Conservation (phyloP, 148 eudicot genomes). For the Rhododendron vialii region DNA sequence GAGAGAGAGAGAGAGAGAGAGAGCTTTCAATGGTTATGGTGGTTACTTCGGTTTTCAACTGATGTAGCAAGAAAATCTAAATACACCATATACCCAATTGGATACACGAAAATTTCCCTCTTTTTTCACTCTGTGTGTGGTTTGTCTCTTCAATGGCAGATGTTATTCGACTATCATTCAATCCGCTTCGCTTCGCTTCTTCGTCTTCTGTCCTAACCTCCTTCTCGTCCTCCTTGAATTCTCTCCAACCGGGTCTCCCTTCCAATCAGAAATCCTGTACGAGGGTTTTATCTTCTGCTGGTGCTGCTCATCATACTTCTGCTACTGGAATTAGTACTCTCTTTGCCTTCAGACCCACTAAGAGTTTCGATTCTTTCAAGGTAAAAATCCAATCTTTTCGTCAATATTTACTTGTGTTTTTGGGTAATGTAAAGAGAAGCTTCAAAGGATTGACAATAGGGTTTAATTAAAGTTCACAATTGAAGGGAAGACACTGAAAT, state of each 20-base stretch:
- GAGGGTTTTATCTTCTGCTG: slow-evolving; percentile 18
- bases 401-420: neutral
- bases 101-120: neutral
- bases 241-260: slow-evolving; percentile 18
- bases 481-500: neutral
- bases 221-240: slow-evolving; percentile 19
- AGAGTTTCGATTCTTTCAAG: slow-evolving; percentile 35
- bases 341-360: slow-evolving; percentile 24
- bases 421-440: neutral
- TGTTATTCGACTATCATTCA: slow-evolving; percentile 35
- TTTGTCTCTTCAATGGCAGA: slow-evolving; percentile 47
- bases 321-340: slow-evolving; percentile 19
- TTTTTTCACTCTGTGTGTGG: neutral
- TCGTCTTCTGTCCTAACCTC: slow-evolving; percentile 29
- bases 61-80: neutral
- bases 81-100: neutral
- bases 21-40: neutral
- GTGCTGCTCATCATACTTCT: slow-evolving; percentile 1
- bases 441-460: neutral
- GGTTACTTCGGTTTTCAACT: neutral
- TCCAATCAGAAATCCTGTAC: slow-evolving; percentile 21
- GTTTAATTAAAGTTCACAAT: neutral
- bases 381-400: slow-evolving; percentile 11
- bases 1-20: neutral
- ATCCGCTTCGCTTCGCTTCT: slow-evolving; percentile 20